phyloP scores from a whole-genome alignment of 2,329 filamentous ascomycete species.

The Chalara sp. region DNA sequence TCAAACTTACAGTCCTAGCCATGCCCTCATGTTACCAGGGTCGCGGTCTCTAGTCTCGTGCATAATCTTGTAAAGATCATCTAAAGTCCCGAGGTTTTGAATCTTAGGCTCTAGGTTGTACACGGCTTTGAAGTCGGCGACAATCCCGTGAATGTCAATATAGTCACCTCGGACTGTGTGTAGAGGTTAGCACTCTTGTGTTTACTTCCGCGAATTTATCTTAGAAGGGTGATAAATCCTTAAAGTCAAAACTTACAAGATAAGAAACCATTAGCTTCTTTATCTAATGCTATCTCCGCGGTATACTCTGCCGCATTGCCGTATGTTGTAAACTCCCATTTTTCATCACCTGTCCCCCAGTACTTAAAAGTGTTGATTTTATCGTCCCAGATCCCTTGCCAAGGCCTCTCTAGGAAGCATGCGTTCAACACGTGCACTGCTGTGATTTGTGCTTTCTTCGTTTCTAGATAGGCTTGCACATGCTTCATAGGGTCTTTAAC shows the following conservation, averaged over 20 bases:
- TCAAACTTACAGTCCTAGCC: neutral
- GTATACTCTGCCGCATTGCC: slow-evolving; percentile 31
- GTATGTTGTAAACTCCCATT: slow-evolving; percentile 32
- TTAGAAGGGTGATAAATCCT: no score
- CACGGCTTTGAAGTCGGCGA: neutral
- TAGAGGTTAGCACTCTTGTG: neutral
- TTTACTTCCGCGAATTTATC: neutral
- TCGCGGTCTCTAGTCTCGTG: neutral
- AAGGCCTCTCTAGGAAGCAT: slow-evolving; percentile 30
- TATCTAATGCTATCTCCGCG: slow-evolving; percentile 26
- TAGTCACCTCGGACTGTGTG: neutral
- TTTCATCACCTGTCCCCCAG: slow-evolving; percentile 32
- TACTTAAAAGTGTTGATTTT: slow-evolving; percentile 22
- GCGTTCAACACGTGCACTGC: slow-evolving; percentile 36
- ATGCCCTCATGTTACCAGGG: neutral
- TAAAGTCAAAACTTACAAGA: neutral
- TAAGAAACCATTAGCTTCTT: slow-evolving; percentile 6
- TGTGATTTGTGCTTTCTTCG: slow-evolving; percentile 30
- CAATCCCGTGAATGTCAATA: neutral
- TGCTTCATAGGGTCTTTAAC: slow-evolving; percentile 35
- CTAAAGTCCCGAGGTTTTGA: neutral
- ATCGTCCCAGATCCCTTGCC: slow-evolving; percentile 23
- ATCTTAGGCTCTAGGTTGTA: neutral
- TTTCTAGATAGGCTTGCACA: slow-evolving; percentile 32
- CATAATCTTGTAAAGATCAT: neutral